Conservation (phyloP, 176 grass and related monocot genomes). For the maize (Zea mays) region DNA sequence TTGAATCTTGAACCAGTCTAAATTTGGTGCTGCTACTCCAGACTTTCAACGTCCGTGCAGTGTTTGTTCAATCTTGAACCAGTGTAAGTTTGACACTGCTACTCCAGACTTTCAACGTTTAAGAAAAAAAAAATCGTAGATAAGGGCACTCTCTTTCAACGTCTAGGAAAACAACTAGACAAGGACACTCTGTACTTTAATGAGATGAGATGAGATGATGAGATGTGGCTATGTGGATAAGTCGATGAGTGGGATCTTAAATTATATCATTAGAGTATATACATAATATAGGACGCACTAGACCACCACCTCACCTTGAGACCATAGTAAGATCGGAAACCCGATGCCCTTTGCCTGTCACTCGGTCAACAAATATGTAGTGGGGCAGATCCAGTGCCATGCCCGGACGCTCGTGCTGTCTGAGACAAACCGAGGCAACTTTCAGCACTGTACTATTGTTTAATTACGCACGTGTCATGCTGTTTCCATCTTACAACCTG, state of each 20-base stretch:
- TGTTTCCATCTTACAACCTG: conserved; percentile 13
- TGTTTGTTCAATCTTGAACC: background rate
- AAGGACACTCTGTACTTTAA: background rate
- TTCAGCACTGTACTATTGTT: background rate
- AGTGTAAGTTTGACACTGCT: background rate
- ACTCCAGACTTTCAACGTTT: background rate
- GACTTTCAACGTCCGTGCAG: background rate
- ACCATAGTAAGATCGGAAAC: conserved; percentile 11
- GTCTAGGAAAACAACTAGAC: background rate
- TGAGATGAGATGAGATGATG: background rate
- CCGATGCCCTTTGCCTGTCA: conserved; percentile 13
- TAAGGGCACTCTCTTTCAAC: background rate
- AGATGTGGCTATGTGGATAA: background rate
- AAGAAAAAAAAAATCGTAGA: background rate
- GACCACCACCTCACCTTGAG: background rate
- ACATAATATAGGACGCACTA: background rate
- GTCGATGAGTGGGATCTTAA: conserved; percentile 15
- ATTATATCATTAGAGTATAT: conserved; percentile 25
- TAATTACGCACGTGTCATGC: background rate
- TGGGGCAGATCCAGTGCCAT: background rate
- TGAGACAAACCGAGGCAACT: too few species aligned
- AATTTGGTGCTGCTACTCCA: background rate
- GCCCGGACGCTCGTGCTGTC: too few species aligned
- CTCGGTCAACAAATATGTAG: background rate
- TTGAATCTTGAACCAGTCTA: background rate